phyloP scores from a whole-genome alignment of 2,329 filamentous ascomycete genomes.

The Neopestalotiopsis clavispora region DNA sequence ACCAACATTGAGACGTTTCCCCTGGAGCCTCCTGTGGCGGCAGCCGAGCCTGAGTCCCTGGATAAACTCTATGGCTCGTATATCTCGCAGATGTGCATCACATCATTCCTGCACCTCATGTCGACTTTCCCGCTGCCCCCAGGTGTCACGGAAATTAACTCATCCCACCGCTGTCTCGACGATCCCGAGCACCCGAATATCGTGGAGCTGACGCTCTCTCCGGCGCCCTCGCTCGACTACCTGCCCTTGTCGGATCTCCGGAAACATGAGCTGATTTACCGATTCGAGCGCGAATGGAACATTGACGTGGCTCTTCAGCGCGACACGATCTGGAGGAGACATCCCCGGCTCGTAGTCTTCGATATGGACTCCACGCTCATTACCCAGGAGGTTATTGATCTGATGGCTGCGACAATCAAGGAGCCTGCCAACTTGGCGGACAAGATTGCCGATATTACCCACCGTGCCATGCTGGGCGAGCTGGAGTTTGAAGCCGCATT shows the following conservation, averaged over 20 bases:
- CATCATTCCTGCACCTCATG: slow-evolving; percentile 70
- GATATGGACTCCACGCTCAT: slow-evolving; percentile 99
- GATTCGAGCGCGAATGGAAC: slow-evolving; percentile 88
- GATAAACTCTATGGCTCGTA: slow-evolving; percentile 71
- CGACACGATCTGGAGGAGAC: slow-evolving; percentile 74
- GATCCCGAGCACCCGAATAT: slow-evolving; percentile 63
- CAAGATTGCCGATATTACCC: slow-evolving; percentile 86
- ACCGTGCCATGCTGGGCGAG: slow-evolving; percentile 94
- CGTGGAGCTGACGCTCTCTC: slow-evolving; percentile 69
- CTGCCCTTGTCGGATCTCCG: slow-evolving; percentile 72
- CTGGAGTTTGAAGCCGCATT: slow-evolving; percentile 89
- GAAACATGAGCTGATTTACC: slow-evolving; percentile 80
- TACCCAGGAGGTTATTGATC: slow-evolving; percentile 95
- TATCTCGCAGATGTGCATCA: slow-evolving; percentile 68
- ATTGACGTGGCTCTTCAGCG: slow-evolving; percentile 80
- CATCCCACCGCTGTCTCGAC: slow-evolving; percentile 70
- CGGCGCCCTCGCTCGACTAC: slow-evolving; percentile 65
- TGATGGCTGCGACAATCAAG: slow-evolving; percentile 80
- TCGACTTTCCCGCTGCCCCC: slow-evolving; percentile 62
- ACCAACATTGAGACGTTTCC: slow-evolving; percentile 63
- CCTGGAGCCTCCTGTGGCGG: slow-evolving; percentile 58
- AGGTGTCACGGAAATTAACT: slow-evolving; percentile 58
- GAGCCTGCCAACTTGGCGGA: slow-evolving; percentile 74
- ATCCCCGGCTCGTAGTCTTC: slow-evolving; percentile 90
- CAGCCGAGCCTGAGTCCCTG: slow-evolving; percentile 60